Evolutionary conservation across 805 yeast species (phyloP).

Genomic region (Naumovozyma baii): DNA sequence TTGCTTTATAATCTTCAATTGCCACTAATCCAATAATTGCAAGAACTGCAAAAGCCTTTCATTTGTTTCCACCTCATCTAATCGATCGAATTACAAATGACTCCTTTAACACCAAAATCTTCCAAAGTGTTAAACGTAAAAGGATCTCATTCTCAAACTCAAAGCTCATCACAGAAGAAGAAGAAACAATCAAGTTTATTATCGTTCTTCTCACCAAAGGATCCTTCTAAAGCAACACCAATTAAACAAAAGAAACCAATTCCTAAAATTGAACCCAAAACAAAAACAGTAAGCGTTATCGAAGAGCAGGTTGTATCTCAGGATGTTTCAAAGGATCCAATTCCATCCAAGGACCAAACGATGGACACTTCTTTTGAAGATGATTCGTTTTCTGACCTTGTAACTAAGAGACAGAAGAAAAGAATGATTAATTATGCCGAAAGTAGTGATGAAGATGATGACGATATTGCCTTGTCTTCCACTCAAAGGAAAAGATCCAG

Average conservation of each 20-base stretch:
- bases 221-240: conserved; percentile 7
- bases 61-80: too few species aligned
- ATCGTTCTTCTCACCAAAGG: conserved; percentile 28
- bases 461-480: conserved; percentile 10
- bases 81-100: too few species aligned
- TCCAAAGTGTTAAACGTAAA: conserved; percentile 4
- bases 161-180: conserved; percentile 24
- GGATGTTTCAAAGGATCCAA: neutral
- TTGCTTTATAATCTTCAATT: too few species aligned
- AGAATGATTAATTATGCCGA: conserved; percentile 31
- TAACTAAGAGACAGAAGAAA: conserved; percentile 12
- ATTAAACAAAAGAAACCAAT: neutral
- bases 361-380: conserved; percentile 2
- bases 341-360: neutral
- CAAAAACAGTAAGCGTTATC: neutral
- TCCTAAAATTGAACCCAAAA: conserved; percentile 1
- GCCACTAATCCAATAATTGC: too few species aligned
- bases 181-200: conserved; percentile 31
- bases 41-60: too few species aligned
- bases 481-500: conserved; percentile 9
- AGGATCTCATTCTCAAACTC: conserved; percentile 3
- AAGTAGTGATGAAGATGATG: conserved; percentile 33
- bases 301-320: neutral
- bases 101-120: conserved; percentile 22
- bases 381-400: neutral